Conservation (phyloP, 1,284 basidiomycete genomes). For the Ustilago tritici region DNA sequence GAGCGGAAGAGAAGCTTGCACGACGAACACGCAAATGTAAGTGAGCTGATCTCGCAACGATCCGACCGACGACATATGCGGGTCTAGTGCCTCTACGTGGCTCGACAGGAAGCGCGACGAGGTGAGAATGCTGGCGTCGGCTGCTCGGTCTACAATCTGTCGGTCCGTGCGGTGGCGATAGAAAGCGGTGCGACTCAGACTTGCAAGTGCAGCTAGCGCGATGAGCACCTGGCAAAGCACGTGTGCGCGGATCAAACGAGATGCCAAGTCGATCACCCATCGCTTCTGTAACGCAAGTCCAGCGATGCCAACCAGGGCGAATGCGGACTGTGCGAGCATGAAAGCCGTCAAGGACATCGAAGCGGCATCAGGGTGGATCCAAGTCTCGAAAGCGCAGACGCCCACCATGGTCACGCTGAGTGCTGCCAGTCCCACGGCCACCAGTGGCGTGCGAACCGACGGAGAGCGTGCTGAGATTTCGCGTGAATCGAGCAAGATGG, state of each 20-base stretch:
- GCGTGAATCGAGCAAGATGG: slow-evolving; percentile 6
- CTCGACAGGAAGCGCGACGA: slow-evolving; percentile 22
- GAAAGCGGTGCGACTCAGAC: slow-evolving; percentile 39
- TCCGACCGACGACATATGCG: slow-evolving; percentile 51
- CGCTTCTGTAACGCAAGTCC: slow-evolving; percentile 41
- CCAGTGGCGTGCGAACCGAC: slow-evolving; percentile 21
- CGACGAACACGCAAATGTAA: slow-evolving; percentile 53
- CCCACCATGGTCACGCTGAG: slow-evolving; percentile 41
- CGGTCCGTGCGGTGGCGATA: slow-evolving; percentile 24
- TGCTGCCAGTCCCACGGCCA: slow-evolving; percentile 46
- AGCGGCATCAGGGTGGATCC: slow-evolving; percentile 48
- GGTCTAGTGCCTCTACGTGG: slow-evolving; percentile 2
- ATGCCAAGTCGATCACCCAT: slow-evolving; percentile 54
- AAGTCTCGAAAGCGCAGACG: slow-evolving; percentile 45
- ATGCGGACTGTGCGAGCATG: slow-evolving; percentile 51
- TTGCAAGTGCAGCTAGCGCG: slow-evolving; percentile 45
- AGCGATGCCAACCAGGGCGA: slow-evolving; percentile 40
- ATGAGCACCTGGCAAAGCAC: slow-evolving; percentile 51
- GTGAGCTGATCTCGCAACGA: slow-evolving; percentile 43
- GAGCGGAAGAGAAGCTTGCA: slow-evolving; percentile 53
- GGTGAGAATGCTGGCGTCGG: slow-evolving; percentile 18
- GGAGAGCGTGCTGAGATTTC: slow-evolving; percentile 12
- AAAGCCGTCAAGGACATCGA: slow-evolving; percentile 52
- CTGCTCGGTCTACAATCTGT: slow-evolving; percentile 8
- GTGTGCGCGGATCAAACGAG: slow-evolving; percentile 51